Conservation (phyloP, 2,329 filamentous ascomycete genomes). For the Aspergillus latus region DNA sequence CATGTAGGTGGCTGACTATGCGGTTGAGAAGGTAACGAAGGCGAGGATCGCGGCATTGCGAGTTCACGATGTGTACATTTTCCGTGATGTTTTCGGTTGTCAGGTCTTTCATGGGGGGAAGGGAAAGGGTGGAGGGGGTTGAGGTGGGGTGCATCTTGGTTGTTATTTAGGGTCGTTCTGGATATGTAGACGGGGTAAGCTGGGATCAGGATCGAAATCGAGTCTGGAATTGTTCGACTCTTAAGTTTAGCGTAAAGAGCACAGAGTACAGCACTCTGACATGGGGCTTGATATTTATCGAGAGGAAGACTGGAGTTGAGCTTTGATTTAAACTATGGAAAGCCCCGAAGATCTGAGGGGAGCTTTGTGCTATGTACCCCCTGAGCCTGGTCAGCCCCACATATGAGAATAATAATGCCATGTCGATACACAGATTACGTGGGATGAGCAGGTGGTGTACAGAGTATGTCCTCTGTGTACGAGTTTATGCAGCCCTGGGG, state of each 20-base stretch:
- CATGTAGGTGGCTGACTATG: slow-evolving; percentile 74
- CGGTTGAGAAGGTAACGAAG: slow-evolving; percentile 71
- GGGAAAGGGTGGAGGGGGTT: slow-evolving; percentile 26
- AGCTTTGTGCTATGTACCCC: neutral
- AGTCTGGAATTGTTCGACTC: too few species aligned
- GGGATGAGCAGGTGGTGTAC: neutral
- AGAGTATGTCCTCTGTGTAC: neutral
- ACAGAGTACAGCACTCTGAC: too few species aligned
- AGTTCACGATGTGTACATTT: slow-evolving; percentile 73
- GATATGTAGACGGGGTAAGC: neutral
- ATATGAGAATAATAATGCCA: neutral
- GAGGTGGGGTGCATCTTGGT: slow-evolving; percentile 21
- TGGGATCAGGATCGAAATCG: neutral
- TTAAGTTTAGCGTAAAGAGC: too few species aligned
- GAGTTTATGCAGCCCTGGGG: neutral
- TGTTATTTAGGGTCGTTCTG: neutral
- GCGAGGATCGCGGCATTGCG: slow-evolving; percentile 63
- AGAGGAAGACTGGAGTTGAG: neutral
- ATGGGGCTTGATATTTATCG: too few species aligned
- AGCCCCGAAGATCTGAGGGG: neutral
- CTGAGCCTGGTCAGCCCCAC: neutral
- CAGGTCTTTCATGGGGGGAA: slow-evolving; percentile 61
- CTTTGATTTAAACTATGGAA: neutral
- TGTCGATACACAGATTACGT: neutral
- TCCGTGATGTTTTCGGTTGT: slow-evolving; percentile 79